Conservation (phyloP, 495 filamentous ascomycete species). For the Xylaria intraflava region DNA sequence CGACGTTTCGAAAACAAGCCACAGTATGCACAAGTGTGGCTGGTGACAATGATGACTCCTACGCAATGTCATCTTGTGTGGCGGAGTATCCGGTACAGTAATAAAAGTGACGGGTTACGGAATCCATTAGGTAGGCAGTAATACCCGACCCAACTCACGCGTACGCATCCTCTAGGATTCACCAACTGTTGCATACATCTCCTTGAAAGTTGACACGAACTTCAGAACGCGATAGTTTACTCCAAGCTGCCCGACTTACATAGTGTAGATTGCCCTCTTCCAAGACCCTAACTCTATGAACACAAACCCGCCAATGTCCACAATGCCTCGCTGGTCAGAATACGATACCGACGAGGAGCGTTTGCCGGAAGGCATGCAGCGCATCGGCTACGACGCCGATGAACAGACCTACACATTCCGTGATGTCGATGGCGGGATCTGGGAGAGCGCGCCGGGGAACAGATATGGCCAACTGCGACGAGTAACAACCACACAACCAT, state of each 20-base stretch:
- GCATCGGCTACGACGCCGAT: slow-evolving; percentile 50
- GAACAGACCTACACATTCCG: slow-evolving; percentile 44
- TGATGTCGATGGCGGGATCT: slow-evolving; percentile 33
- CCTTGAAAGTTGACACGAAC: neutral
- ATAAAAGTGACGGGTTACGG: too few species aligned
- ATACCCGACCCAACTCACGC: too few species aligned
- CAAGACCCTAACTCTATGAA: neutral
- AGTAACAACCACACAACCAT: slow-evolving; percentile 7
- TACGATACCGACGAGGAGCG: slow-evolving; percentile 45
- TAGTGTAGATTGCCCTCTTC: neutral
- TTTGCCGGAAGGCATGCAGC: slow-evolving; percentile 46
- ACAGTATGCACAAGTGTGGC: neutral
- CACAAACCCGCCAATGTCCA: neutral
- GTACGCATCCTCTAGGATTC: too few species aligned
- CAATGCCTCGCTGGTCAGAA: slow-evolving; percentile 38
- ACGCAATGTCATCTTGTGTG: neutral
- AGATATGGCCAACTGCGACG: slow-evolving; percentile 39
- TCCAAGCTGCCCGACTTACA: too few species aligned
- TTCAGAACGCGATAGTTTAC: neutral
- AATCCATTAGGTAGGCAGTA: too few species aligned
- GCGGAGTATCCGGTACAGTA: slow-evolving; percentile 7
- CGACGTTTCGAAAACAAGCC: too few species aligned
- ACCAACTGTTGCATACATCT: too few species aligned
- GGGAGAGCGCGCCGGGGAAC: slow-evolving; percentile 39
- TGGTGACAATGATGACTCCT: neutral